A percentile compares a stretch with the other conserved stretches of the same genome.
Conservation (phyloP, 2,329 filamentous ascomycete genomes). For the Hymenoscyphus repandus region DNA sequence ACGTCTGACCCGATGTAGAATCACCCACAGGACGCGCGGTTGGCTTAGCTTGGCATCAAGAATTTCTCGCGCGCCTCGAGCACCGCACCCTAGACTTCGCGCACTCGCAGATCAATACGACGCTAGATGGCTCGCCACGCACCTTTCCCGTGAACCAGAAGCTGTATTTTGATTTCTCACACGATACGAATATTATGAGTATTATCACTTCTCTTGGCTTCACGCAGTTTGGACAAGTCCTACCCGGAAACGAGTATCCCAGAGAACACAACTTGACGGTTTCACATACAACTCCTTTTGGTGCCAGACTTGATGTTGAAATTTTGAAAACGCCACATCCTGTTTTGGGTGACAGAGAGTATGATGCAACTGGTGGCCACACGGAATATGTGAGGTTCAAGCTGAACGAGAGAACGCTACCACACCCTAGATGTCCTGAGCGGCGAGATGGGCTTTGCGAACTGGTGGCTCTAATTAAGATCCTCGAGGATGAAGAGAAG, state of each 20-base stretch:
- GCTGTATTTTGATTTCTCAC: slow-evolving; percentile 73
- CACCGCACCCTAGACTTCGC: slow-evolving; percentile 59
- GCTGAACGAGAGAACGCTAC: slow-evolving; percentile 68
- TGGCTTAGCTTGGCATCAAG: slow-evolving; percentile 69
- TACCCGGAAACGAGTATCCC: slow-evolving; percentile 51
- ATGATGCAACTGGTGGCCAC: slow-evolving; percentile 39
- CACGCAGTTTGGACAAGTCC: slow-evolving; percentile 57
- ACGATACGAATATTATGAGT: slow-evolving; percentile 69
- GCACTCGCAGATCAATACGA: slow-evolving; percentile 60
- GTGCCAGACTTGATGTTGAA: slow-evolving; percentile 67
- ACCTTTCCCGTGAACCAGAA: slow-evolving; percentile 72
- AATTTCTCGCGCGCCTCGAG: slow-evolving; percentile 64
- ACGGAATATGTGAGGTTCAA: slow-evolving; percentile 71
- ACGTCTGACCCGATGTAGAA: slow-evolving; percentile 7
- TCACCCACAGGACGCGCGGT: slow-evolving; percentile 49
- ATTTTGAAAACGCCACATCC: slow-evolving; percentile 64
- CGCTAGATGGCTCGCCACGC: slow-evolving; percentile 58
- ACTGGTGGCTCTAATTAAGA: slow-evolving; percentile 58
- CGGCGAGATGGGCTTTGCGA: slow-evolving; percentile 75
- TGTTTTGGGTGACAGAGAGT: slow-evolving; percentile 47
- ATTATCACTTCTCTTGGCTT: slow-evolving; percentile 70
- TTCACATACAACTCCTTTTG: slow-evolving; percentile 66
- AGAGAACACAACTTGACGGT: slow-evolving; percentile 59
- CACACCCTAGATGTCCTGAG: slow-evolving; percentile 58
- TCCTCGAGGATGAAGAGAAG: slow-evolving; percentile 53